Evolutionary conservation across 192 early-diverging fungal genomes (phyloP).

Genomic region (Coemansia furcata): DNA sequence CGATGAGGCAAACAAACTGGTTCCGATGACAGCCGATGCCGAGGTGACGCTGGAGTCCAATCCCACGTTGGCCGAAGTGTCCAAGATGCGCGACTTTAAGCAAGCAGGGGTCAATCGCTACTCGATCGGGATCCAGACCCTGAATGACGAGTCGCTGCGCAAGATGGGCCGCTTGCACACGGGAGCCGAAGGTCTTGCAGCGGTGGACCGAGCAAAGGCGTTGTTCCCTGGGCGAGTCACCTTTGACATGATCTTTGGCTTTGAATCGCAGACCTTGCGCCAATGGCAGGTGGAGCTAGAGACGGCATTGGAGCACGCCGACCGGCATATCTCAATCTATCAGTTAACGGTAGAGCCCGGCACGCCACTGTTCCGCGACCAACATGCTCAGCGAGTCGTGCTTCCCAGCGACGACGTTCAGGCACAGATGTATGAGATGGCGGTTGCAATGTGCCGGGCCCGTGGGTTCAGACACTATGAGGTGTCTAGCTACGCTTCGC

Average conservation of each 20-base stretch:
- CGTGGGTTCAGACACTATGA: conserved; percentile 54
- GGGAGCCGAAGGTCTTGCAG: conserved; percentile 36
- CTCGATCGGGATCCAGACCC: conserved; percentile 57
- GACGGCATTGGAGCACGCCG: conserved; percentile 24
- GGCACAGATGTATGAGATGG: conserved; percentile 47
- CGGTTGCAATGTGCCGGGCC: conserved; percentile 18
- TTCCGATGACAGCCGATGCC: conserved; percentile 23
- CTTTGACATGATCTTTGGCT: conserved; percentile 58
- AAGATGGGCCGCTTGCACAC: conserved; percentile 53
- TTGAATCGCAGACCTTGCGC: conserved; percentile 40
- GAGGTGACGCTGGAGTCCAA: conserved; percentile 57
- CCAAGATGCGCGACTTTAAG: conserved; percentile 42
- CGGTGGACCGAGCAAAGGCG: conserved; percentile 22
- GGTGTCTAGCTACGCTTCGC: conserved; percentile 52
- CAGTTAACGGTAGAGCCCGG: conserved; percentile 60
- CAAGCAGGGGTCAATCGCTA: conserved; percentile 52
- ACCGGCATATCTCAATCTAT: conserved; percentile 55
- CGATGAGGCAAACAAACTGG: conserved; percentile 15
- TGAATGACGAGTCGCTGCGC: conserved; percentile 35
- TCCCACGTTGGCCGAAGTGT: conserved; percentile 35
- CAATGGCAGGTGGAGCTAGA: conserved; percentile 46
- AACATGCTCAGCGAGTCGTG: conserved; percentile 13
- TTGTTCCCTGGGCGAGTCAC: conserved; percentile 42
- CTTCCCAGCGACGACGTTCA: conserved; percentile 29
- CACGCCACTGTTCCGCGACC: conserved; percentile 48